Evolutionary conservation across 1,284 basidiomycete species (phyloP), one percentile per base, ranked within the genome.

Genomic region (Rhizopogon parksii): DNA sequence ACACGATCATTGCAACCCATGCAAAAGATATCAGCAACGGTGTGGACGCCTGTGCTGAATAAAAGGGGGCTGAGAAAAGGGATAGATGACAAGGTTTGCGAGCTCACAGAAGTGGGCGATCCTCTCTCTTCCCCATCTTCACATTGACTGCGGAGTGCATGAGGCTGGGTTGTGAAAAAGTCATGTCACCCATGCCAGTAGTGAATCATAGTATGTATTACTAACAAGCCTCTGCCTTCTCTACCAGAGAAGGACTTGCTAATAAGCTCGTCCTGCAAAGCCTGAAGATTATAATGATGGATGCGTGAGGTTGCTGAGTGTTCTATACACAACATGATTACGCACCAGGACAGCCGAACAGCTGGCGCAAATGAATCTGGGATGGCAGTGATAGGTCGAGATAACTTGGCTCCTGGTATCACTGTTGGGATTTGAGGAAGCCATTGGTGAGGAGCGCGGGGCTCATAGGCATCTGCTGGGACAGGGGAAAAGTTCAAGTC

Each of bases 221-320:
- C 85, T 68, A 58, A 82, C 86, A 81, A 91, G 58, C 89, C 90
- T 53, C 87, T 76, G 0, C 90, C 91, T 53, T 92, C 89, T 56
- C 91, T 71, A 1, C 90, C 90, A 19, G 86, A 85, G 71, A 93
- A 93, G 0, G 87, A 71, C 64, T 92, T 92, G 69, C 85, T 89
- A 57, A 93, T 88, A 8, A 91, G 69, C 58, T 93, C 90, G 60
- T 92, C 90, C 67, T 92, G 87, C n/a, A 90, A 71, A 17, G 82
- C 78, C 86, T 88, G 55, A 15, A 51, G 21, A 51, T 14, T 37
- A 6, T 24, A 15, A 24, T 7, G 21, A 43, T 37, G 38, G 42
- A 19, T 40, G 40, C 14, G 40, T 50, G 12, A 47, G 50, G 12
- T 21, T 19, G 11, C 32, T 5, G 32, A 45, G 14, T 8, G 17